Conservation (phyloP, 2,329 filamentous ascomycete genomes). For the Talaromyces sp. region DNA sequence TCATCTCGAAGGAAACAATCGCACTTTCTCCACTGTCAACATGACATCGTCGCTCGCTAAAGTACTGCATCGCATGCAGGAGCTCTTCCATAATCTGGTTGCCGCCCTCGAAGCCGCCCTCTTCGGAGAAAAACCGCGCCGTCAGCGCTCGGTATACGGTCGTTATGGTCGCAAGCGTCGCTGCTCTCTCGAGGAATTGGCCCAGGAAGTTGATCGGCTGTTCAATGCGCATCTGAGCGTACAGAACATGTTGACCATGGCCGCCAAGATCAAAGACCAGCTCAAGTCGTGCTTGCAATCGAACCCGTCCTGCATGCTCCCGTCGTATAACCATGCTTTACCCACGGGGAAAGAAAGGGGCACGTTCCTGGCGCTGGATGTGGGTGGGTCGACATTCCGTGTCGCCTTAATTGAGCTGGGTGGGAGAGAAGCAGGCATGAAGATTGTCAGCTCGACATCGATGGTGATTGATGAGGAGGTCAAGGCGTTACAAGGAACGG, state of each 20-base stretch:
- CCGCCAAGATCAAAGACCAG: slow-evolving; percentile 46
- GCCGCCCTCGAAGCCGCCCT: slow-evolving; percentile 38
- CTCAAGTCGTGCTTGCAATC: slow-evolving; percentile 54
- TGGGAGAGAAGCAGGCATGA: slow-evolving; percentile 50
- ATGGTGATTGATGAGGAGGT: slow-evolving; percentile 57
- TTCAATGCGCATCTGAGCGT: slow-evolving; percentile 36
- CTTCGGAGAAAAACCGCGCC: slow-evolving; percentile 31
- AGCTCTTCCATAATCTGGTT: slow-evolving; percentile 40
- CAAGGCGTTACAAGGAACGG: slow-evolving; percentile 52
- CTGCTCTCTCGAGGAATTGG: slow-evolving; percentile 38
- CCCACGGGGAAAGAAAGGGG: slow-evolving; percentile 59
- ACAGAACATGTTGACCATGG: slow-evolving; percentile 42
- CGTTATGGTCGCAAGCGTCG: slow-evolving; percentile 32
- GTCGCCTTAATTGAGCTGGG: slow-evolving; percentile 58
- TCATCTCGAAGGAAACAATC: not conserved
- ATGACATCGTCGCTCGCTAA: slow-evolving; percentile 38
- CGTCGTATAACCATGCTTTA: slow-evolving; percentile 61
- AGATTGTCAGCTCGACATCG: slow-evolving; percentile 53
- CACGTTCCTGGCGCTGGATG: slow-evolving; percentile 60
- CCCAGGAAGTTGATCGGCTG: slow-evolving; percentile 37
- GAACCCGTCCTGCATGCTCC: slow-evolving; percentile 61
- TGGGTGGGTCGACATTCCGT: slow-evolving; percentile 64
- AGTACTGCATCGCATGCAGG: slow-evolving; percentile 40
- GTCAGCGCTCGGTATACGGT: slow-evolving; percentile 33
- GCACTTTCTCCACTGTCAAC: slow-evolving; percentile 17